Percentiles rank a stretch among this genome's conserved stretches.
These are phyloP conservation scores for Sporobolus alterniflorus DNA, from an alignment of 202 grass and related monocot species.

Conservation along the genomic window DNA sequence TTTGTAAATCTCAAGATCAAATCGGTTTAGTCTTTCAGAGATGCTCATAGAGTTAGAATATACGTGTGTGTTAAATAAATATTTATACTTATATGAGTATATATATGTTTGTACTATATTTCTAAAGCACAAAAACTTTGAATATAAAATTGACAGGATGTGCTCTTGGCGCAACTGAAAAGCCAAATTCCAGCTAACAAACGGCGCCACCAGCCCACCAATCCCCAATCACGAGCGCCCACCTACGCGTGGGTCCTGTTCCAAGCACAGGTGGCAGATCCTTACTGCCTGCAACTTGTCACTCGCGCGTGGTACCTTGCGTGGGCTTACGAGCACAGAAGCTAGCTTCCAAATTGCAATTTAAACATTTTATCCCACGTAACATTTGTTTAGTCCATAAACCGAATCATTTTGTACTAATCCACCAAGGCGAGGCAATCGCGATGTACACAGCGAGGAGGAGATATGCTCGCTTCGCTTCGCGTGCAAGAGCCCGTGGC, in stretches of 20 bases:
- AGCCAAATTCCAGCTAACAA: slow-evolving; percentile 32
- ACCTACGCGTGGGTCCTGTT: not conserved
- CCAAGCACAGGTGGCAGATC: not conserved
- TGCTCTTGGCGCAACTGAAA: slow-evolving; percentile 30
- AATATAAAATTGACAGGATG: not conserved
- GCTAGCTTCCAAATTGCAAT: not conserved
- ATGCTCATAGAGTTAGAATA: no score
- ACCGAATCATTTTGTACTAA: slow-evolving; percentile 22
- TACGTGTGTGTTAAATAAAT: no score
- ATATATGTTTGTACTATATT: no score
- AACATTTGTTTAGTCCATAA: not conserved
- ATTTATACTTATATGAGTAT: no score
- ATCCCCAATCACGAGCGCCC: not conserved
- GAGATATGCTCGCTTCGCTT: slow-evolving; percentile 43
- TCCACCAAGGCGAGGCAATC: not conserved
- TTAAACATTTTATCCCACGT: not conserved
- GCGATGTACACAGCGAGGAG: not conserved
- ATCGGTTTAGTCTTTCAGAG: no score
- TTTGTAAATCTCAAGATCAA: no score
- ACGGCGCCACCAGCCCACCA: slow-evolving; percentile 30
- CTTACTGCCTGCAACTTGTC: slow-evolving; percentile 31
- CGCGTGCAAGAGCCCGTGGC: slow-evolving; percentile 28
- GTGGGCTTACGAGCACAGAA: slow-evolving; percentile 40
- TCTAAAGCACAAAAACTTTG: not conserved
- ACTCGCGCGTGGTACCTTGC: slow-evolving; percentile 39